Conservation (phyloP, 345 rosid species). For the Balakata baccata region DNA sequence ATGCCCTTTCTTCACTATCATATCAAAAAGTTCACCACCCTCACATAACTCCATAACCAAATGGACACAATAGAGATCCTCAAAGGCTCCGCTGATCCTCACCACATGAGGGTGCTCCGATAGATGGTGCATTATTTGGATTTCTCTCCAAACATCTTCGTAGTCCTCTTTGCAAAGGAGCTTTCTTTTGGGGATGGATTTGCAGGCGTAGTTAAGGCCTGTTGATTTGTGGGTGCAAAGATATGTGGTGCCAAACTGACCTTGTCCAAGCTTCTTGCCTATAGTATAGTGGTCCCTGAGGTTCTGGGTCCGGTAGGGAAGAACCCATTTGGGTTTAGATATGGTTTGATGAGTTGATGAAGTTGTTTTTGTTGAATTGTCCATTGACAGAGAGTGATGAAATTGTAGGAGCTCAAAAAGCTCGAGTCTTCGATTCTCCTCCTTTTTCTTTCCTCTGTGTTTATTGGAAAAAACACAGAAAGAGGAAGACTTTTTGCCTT, state of each 20-base stretch:
- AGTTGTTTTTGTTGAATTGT: slow-evolving; percentile 3
- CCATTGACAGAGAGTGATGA: not conserved
- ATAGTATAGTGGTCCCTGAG: slow-evolving; percentile 39
- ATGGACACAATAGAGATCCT: slow-evolving; percentile 42
- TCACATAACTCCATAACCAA: slow-evolving; percentile 81
- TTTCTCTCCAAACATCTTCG: slow-evolving; percentile 78
- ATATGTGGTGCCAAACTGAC: slow-evolving; percentile 73
- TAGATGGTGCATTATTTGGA: slow-evolving; percentile 86
- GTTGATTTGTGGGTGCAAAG: slow-evolving; percentile 58
- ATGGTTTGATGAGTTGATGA: not conserved
- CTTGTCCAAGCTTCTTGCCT: slow-evolving; percentile 65
- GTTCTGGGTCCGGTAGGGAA: slow-evolving; percentile 10
- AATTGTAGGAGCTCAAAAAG: not conserved
- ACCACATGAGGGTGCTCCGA: slow-evolving; percentile 65
- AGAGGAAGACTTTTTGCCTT: not conserved
- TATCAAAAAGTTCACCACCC: slow-evolving; percentile 74
- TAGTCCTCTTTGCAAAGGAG: slow-evolving; percentile 66
- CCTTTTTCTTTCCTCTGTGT: not conserved
- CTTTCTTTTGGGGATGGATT: slow-evolving; percentile 73
- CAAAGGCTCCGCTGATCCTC: slow-evolving; percentile 48
- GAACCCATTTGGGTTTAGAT: slow-evolving; percentile 22
- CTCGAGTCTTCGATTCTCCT: not conserved
- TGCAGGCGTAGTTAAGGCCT: slow-evolving; percentile 57
- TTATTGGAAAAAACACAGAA: not conserved
- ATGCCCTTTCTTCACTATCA: slow-evolving; percentile 65